A percentile compares a stretch with the other conserved stretches of the same genome.
These are phyloP conservation scores for Thamnidium elegans DNA, from an alignment of 192 early-diverging fungal genomes.

Conservation along the genomic window DNA sequence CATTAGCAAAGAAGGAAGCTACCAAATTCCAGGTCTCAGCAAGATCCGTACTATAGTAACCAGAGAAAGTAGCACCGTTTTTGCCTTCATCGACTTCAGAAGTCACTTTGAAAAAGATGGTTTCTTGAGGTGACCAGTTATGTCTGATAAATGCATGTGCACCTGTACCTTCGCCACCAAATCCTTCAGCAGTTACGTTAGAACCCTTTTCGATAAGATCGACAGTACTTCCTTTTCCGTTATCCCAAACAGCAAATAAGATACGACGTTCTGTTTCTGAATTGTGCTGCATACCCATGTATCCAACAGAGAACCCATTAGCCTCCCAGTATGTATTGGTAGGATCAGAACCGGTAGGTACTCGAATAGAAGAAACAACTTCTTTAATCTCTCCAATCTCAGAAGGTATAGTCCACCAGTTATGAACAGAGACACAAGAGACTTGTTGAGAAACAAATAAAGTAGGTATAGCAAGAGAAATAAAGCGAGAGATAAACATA, in stretches of 20 bases:
- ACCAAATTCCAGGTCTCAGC: no score
- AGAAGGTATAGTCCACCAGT: constrained; percentile 6
- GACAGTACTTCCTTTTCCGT: constrained; percentile 8
- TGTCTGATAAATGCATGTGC: constrained; percentile 6
- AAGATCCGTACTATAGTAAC: no score
- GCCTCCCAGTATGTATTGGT: constrained; percentile 18
- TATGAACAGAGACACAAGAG: constrained; percentile 8
- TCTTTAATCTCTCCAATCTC: neutral
- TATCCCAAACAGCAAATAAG: constrained; percentile 22
- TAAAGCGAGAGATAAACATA: no score
- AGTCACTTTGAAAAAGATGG: constrained; percentile 3
- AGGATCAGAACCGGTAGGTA: constrained; percentile 20
- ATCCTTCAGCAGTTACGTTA: neutral
- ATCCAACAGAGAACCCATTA: constrained; percentile 18
- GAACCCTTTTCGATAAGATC: neutral
- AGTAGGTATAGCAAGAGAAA: no score
- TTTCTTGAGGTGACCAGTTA: constrained; percentile 9
- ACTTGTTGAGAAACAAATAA: no score
- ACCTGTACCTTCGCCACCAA: constrained; percentile 27
- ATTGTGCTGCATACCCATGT: constrained; percentile 27
- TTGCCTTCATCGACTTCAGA: neutral
- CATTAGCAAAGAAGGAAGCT: no score
- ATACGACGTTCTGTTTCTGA: constrained; percentile 8
- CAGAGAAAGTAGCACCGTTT: no score
- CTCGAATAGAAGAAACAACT: constrained; percentile 7